These are phyloP conservation scores for Pleoardoris graminearum DNA, from an alignment of 2,329 filamentous ascomycete species.

Conservation along the genomic window DNA sequence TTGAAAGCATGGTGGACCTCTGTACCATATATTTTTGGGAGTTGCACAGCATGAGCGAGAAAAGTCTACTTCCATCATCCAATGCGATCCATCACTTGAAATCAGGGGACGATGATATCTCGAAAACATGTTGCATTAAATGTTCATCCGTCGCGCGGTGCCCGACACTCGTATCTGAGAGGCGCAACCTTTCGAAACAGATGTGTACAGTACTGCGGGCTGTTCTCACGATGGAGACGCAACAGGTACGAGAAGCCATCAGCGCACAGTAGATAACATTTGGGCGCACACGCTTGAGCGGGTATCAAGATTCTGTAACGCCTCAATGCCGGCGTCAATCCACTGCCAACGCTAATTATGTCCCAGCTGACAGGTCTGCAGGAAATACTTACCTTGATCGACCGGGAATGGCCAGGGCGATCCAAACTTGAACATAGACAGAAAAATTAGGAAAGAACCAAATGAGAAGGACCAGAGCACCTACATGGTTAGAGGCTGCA, in stretches of 20 bases:
- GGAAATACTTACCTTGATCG: background rate
- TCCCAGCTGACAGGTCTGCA: background rate
- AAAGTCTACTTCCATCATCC: no score
- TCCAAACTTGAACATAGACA: background rate
- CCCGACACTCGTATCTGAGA: background rate
- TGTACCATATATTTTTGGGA: no score
- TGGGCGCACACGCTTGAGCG: background rate
- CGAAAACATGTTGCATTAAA: no score
- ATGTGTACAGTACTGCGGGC: background rate
- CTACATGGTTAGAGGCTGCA: slow-evolving; percentile 13
- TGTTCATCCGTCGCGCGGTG: background rate
- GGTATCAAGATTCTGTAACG: slow-evolving; percentile 2
- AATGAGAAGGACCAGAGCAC: slow-evolving; percentile 10
- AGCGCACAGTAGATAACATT: background rate
- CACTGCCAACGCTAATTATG: background rate
- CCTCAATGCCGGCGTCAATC: background rate
- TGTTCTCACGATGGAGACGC: background rate
- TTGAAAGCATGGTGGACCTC: no score
- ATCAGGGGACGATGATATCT: no score
- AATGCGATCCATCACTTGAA: no score
- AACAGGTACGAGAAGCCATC: background rate
- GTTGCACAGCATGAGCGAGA: no score
- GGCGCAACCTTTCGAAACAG: background rate
- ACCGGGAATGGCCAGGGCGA: background rate
- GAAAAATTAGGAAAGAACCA: slow-evolving; percentile 3